Percentiles rank a stretch among this genome's conserved stretches.
These are phyloP conservation scores for Chlamydomonas eustigma DNA, from an alignment of 139 green algal species.

Conservation along the genomic window DNA sequence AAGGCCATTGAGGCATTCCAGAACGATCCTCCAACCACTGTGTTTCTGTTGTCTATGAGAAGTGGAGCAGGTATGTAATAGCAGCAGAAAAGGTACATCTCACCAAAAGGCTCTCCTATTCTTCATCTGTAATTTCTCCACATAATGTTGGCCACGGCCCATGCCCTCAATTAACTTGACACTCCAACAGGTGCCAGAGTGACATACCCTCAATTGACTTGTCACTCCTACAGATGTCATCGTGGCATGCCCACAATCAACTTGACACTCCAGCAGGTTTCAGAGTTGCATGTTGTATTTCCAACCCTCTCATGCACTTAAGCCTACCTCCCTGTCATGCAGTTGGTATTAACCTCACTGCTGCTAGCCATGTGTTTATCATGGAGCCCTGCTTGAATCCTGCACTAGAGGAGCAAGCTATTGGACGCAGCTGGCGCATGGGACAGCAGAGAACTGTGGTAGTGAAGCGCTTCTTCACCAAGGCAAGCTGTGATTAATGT, in stretches of 20 bases:
- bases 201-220: too few species aligned
- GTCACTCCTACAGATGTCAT: too few species aligned
- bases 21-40: conserved; percentile 59
- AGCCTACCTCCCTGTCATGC: not conserved
- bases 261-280: not conserved
- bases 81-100: too few species aligned
- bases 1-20: conserved; percentile 69
- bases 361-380: conserved; percentile 53
- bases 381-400: conserved; percentile 80
- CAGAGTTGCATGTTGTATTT: not conserved
- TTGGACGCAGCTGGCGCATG: conserved; percentile 75
- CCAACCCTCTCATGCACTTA: not conserved
- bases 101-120: too few species aligned
- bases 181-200: too few species aligned
- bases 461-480: conserved; percentile 49
- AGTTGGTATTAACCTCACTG: conserved; percentile 19
- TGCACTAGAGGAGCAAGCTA: conserved; percentile 73
- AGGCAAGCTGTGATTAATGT: too few species aligned
- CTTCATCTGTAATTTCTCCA: too few species aligned
- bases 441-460: conserved; percentile 61
- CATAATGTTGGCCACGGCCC: too few species aligned
- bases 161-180: too few species aligned
- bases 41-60: conserved; percentile 73
- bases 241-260: too few species aligned
- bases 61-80: not conserved